These are phyloP conservation scores for Fusarium subglutinans DNA, from an alignment of 2,329 filamentous ascomycete species.

Conservation along the genomic window DNA sequence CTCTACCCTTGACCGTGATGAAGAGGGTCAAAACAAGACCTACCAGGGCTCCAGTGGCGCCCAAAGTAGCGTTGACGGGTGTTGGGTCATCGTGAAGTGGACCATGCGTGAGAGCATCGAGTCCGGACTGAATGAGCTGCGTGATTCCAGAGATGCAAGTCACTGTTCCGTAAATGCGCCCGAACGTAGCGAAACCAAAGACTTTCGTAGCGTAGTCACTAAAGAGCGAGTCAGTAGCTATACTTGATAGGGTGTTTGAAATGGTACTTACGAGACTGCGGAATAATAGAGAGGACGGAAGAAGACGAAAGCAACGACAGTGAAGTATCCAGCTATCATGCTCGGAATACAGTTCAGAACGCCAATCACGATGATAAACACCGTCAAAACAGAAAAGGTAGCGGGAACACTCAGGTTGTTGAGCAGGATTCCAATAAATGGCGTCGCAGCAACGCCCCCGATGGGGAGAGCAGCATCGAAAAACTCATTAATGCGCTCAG, in stretches of 20 bases:
- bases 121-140: constrained; percentile 75
- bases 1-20: constrained; percentile 5
- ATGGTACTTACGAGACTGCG: constrained; percentile 66
- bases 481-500: constrained; percentile 52
- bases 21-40: constrained; percentile 8
- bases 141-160: constrained; percentile 77
- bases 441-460: constrained; percentile 74
- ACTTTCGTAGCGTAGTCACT: constrained; percentile 81
- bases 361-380: constrained; percentile 65
- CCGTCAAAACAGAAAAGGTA: constrained; percentile 67
- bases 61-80: constrained; percentile 12
- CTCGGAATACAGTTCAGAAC: constrained; percentile 71
- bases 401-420: constrained; percentile 72
- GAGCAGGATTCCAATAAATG: constrained; percentile 76
- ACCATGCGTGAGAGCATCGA: constrained; percentile 70
- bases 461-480: constrained; percentile 66
- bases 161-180: constrained; percentile 80
- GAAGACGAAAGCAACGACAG: constrained; percentile 74
- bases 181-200: constrained; percentile 83
- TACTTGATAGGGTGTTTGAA: rapidly evolving
- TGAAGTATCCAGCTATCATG: constrained; percentile 71
- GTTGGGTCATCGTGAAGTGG: constrained; percentile 15
- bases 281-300: constrained; percentile 82
- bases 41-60: constrained; percentile 3
- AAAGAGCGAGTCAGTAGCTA: background rate